phyloP scores from a whole-genome alignment of 441 rosid species.

The Euphorbia schlechtendalii region DNA sequence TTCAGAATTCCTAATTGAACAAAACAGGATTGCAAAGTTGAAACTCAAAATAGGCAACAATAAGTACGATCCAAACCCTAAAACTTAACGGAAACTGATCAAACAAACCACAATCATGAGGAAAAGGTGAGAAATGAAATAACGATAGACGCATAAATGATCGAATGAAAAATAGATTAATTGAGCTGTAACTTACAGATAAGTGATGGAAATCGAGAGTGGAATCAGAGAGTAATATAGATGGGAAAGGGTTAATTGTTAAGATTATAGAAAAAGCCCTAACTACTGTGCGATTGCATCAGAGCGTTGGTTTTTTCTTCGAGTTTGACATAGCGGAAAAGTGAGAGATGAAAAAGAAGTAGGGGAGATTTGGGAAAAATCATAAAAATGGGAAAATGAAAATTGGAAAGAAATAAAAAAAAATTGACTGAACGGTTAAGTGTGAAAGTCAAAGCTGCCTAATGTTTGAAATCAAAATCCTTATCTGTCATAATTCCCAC shows the following conservation, averaged over 20 bases:
- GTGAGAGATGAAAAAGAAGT: not conserved
- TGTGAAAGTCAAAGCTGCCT: conserved; percentile 7
- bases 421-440: not conserved
- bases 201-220: conserved; percentile 5
- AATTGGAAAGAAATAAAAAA: not conserved
- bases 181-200: conserved; percentile 1
- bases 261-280: not conserved
- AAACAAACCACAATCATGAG: not conserved
- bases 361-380: conserved; percentile 3
- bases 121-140: not conserved
- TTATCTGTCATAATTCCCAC: too few species aligned
- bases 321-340: conserved; percentile 1
- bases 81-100: not conserved
- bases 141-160: not conserved
- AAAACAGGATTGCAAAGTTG: not conserved
- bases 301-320: not conserved
- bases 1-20: not conserved
- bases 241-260: not conserved
- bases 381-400: not conserved
- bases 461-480: too few species aligned
- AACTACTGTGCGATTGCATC: not conserved
- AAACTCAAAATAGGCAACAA: not conserved
- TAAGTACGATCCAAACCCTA: conserved; percentile 15
- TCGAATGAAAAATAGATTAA: not conserved
- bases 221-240: not conserved